Conservation (phyloP, 495 filamentous ascomycete species). For the Parmelia sp. region DNA sequence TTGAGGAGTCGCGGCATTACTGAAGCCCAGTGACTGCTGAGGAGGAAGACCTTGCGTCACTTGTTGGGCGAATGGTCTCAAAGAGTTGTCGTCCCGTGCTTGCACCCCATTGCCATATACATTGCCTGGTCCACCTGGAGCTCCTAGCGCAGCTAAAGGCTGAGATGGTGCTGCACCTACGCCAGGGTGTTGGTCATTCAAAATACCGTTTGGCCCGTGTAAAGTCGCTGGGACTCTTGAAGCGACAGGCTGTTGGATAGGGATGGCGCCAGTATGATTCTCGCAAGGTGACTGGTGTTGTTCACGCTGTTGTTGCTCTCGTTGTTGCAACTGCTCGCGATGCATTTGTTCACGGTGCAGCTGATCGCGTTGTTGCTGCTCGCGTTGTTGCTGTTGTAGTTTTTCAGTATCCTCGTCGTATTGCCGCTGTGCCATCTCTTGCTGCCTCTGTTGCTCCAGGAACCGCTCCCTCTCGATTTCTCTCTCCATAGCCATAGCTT, state of each 20-base stretch:
- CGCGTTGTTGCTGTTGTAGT: constrained; percentile 39
- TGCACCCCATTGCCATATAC: constrained; percentile 64
- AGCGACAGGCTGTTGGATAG: constrained; percentile 85
- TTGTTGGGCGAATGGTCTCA: constrained; percentile 59
- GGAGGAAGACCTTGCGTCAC: constrained; percentile 47
- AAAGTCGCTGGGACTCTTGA: constrained; percentile 72
- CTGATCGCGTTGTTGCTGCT: constrained; percentile 51
- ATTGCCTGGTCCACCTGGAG: constrained; percentile 55
- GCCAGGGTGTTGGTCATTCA: constrained; percentile 58
- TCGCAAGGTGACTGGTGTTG: constrained; percentile 57
- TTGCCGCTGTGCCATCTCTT: constrained; percentile 55
- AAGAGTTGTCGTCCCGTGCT: constrained; percentile 49
- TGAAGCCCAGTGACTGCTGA: constrained; percentile 56
- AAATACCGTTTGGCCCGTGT: constrained; percentile 79
- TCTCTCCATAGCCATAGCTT: constrained; percentile 46
- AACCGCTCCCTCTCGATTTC: constrained; percentile 42
- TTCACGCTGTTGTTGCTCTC: constrained; percentile 47
- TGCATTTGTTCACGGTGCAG: constrained; percentile 52
- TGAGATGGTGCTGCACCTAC: constrained; percentile 44
- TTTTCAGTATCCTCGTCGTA: constrained; percentile 63
- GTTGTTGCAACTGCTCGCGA: constrained; percentile 44
- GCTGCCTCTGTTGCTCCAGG: constrained; percentile 32
- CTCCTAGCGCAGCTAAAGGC: constrained; percentile 54
- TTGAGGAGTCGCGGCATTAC: constrained; percentile 38
- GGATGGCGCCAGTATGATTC: constrained; percentile 74